phyloP scores from a whole-genome alignment of 2,329 filamentous ascomycete species.

The Fusarium caatingaense region DNA sequence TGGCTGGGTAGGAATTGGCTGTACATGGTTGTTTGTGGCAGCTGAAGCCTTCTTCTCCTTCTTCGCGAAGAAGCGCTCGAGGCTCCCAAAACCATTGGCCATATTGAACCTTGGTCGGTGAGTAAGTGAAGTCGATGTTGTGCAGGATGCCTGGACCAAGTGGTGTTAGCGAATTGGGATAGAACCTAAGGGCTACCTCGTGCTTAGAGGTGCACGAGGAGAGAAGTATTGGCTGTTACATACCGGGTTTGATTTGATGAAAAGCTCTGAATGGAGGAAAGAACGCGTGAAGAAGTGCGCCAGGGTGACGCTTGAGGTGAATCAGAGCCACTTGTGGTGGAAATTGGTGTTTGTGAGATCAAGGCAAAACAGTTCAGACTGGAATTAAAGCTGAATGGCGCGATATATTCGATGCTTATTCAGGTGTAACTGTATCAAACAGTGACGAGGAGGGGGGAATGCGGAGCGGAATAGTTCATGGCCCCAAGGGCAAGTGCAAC shows the following conservation, averaged over 20 bases:
- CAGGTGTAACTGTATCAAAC: slow-evolving; percentile 42
- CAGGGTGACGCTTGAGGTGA: slow-evolving; percentile 30
- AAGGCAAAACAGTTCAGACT: slow-evolving; percentile 26
- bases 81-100: slow-evolving; percentile 61
- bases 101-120: slow-evolving; percentile 50
- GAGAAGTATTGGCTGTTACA: slow-evolving; percentile 25
- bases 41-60: slow-evolving; percentile 52
- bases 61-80: slow-evolving; percentile 66
- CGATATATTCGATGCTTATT: slow-evolving; percentile 9
- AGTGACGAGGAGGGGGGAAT: slow-evolving; percentile 13
- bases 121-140: slow-evolving; percentile 35
- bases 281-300: slow-evolving; percentile 21
- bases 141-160: slow-evolving; percentile 37
- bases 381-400: slow-evolving; percentile 26
- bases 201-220: slow-evolving; percentile 22
- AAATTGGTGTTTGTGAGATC: slow-evolving; percentile 30
- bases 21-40: slow-evolving; percentile 41
- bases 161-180: slow-evolving; percentile 40
- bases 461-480: slow-evolving; percentile 24
- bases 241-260: slow-evolving; percentile 31
- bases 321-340: slow-evolving; percentile 33
- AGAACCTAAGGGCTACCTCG: slow-evolving; percentile 12
- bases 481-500: slow-evolving; percentile 14
- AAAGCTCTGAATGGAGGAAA: slow-evolving; percentile 11
- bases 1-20: slow-evolving; percentile 37